Conservation (phyloP, 352 stramenopile genomes). For the Globisporangium megalacanthum region DNA sequence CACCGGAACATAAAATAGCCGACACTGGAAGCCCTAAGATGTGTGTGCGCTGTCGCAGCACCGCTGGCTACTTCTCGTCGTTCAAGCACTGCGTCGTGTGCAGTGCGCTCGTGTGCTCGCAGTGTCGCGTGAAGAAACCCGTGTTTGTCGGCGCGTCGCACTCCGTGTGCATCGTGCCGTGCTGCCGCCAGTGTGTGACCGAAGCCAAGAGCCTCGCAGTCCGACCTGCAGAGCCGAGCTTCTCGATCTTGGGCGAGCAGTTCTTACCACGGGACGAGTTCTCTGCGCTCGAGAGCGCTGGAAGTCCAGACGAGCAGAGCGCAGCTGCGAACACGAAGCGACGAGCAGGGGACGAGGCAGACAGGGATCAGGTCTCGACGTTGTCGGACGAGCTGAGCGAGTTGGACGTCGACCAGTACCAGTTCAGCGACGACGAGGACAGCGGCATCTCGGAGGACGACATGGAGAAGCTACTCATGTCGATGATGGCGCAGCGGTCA, state of each 20-base stretch:
- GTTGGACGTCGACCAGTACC: conserved; percentile 9
- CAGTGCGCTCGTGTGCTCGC: conserved; percentile 27
- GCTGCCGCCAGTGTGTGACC: neutral
- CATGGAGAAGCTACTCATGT: conserved; percentile 7
- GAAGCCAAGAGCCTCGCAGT: conserved; percentile 18
- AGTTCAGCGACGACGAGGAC: conserved; percentile 9
- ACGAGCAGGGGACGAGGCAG: neutral
- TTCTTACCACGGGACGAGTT: conserved; percentile 3
- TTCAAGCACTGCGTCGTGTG: conserved; percentile 38
- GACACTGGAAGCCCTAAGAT: too few species aligned
- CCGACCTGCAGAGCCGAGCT: conserved; percentile 15
- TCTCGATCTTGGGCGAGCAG: conserved; percentile 13
- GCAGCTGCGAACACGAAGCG: neutral
- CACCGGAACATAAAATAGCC: neutral
- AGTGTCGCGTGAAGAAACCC: conserved; percentile 43
- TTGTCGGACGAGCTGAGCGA: conserved; percentile 3
- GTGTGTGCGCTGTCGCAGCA: neutral
- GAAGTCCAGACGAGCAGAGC: neutral
- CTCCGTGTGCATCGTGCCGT: neutral
- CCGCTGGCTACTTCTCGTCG: conserved; percentile 7
- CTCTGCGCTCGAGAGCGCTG: conserved; percentile 1
- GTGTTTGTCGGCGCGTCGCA: conserved; percentile 26
- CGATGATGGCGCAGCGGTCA: conserved; percentile 4
- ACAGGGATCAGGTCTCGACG: neutral
- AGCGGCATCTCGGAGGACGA: conserved; percentile 13